Base-by-base conservation (phyloP, 805 yeast species). In the Cyberlindnera mycetangii region DNA sequence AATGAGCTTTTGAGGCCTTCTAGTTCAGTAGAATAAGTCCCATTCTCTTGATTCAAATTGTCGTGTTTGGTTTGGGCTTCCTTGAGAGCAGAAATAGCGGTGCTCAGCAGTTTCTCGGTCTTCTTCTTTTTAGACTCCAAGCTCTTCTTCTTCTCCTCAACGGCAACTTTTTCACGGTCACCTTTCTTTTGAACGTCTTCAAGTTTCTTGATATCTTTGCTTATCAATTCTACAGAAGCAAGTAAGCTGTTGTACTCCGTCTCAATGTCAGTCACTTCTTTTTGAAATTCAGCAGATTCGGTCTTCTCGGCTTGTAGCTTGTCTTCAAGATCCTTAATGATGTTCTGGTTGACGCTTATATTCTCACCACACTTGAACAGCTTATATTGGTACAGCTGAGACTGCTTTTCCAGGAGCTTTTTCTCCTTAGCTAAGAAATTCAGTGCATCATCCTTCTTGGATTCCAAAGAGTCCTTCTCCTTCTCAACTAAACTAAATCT, bases 401-500 rank as follows among this genome's bases (percentile, higher is more conserved):
- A 75, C 49, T 72, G 74, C 33, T 78, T 72, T 27, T 74, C 64
- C 0, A 77, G 66, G 18, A 83, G 69, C 16, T 69, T 59, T 57
- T 86, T 88, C 62, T 89, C 96, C 30, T 74, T 70, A 36, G 67
- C 68, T 48, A 93, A 64, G 57, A 76, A 87, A 18, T 70, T 69
- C 31, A 92, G 63, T 0, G 96, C 96, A 31, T 76, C 81, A 28
- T 76, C 76, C 53, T 89, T 84, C 42, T 78, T 78, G 8, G 60
- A 57, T 45, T 87, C 93, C 48, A 85, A 75, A 4, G 71, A 62
- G 10, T 72, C 72, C 49, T 86, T 81, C 50, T 90, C 97, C 50
- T 78, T 79, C 52, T 83, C 86, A 1, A 89, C 96, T 55, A 89
- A 74, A 45, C 81, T 83, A 54, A 86, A 84, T 48, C 97, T 74